Evolutionary conservation across 441 rosid genomes (phyloP), one percentile per base, ranked within the genome.

Genomic region (Populus trichocarpa): DNA sequence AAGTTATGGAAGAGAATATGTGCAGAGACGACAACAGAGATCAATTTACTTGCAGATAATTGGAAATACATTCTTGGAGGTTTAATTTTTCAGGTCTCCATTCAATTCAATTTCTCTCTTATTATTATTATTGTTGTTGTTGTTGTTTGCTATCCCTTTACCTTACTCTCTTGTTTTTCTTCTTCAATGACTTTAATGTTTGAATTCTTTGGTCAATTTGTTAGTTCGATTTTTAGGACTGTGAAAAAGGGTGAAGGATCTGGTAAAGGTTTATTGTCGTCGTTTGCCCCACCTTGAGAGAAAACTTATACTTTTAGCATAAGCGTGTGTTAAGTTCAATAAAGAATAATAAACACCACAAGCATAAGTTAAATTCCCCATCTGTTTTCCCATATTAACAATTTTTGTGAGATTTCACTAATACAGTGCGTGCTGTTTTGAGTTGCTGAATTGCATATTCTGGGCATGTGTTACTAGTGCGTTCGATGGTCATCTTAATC

Each of bases 11-110:
- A 90, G 90, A 89, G 97, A 86, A 73, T 95, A 71, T 93, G 91
- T 84, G 90, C 99, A 40, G 99, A 97, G 86, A 80, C 82, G 68
- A 80, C 84, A 8, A 87, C 97, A 64, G 99, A 97, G 90, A 87
- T 97, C 86, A 89, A 79, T 79, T 93, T 97, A 20, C 93, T 97
- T 61, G 77, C 86, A 8, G 99, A 92, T 75, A 95, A 92, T 79
- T 97, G 99, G 99, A 95, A 88, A 78, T 91, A 89, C 77, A 89
- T 97, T 83, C 91, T 97, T 67, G 94, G 91, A 46, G 99, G 99
- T 81, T 85, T 97, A 69, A 81, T 95, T 84, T 95, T 76, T 85
- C 99, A 97, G 99, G 99, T 96, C 80, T 74, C 28, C n/a, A 67
- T 83, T 74, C 72, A 20, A 57, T 57, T 20, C 30, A 30, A 46